Conservation (phyloP, 2,329 filamentous ascomycete genomes). For the Curvularia lunata region DNA sequence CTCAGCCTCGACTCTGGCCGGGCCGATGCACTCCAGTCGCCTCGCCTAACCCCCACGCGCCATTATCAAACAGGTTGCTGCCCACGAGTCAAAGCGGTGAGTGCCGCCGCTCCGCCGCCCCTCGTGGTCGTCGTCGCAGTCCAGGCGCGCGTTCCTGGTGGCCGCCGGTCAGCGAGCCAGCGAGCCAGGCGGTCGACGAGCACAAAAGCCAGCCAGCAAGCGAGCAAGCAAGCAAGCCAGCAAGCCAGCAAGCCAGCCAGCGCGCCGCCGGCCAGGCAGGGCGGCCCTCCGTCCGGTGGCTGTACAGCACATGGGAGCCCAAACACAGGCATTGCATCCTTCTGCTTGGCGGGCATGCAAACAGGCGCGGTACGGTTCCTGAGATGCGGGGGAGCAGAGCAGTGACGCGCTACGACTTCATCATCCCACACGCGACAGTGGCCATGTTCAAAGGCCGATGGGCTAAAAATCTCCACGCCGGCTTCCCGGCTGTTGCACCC, state of each 20-base stretch:
- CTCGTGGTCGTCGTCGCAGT: not conserved
- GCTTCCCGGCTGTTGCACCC: constrained; percentile 26
- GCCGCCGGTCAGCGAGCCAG: not conserved
- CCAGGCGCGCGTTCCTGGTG: too few relatives aligned
- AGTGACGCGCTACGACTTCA: constrained; percentile 28
- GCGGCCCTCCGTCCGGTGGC: not conserved
- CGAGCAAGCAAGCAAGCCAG: not conserved
- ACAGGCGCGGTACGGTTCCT: constrained; percentile 22
- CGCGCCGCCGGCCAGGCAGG: too few relatives aligned
- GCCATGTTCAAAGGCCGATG: constrained; percentile 45
- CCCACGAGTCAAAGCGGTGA: constrained; percentile 15
- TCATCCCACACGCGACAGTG: constrained; percentile 42
- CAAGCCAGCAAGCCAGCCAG: too few relatives aligned
- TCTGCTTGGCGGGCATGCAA: not conserved
- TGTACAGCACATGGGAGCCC: not conserved
- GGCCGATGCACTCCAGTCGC: constrained; percentile 18
- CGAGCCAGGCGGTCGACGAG: not conserved
- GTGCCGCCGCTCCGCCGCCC: not conserved
- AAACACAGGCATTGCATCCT: not conserved
- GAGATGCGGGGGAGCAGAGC: constrained; percentile 44
- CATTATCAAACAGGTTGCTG: constrained; percentile 41
- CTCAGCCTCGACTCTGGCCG: constrained; percentile 19
- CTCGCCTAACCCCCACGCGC: constrained; percentile 45
- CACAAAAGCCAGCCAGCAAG: too few relatives aligned
- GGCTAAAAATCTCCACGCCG: constrained; percentile 19